Evolutionary conservation across 208 protist species (phyloP).

Genomic region (Naegleria fowleri): DNA sequence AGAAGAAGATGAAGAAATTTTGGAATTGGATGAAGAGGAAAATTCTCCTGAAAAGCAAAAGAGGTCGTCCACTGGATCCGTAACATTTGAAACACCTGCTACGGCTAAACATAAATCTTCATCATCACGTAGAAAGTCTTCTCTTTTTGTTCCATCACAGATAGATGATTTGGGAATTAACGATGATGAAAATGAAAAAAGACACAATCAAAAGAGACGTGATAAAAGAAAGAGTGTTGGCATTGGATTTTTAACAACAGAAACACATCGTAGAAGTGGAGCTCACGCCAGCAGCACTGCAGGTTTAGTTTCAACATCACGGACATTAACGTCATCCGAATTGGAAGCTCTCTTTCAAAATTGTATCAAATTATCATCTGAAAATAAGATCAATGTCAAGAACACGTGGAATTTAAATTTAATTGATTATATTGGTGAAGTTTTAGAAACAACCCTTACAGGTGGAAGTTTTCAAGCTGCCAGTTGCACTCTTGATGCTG

Average conservation of each 20-base stretch:
- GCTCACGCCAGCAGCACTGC: too few species aligned
- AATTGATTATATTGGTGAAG: constrained; percentile 65
- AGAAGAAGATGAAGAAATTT: neutral
- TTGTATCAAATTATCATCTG: constrained; percentile 53
- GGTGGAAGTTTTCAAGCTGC: constrained; percentile 56
- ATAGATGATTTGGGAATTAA: neutral
- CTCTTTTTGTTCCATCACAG: neutral
- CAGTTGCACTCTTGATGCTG: constrained; percentile 58
- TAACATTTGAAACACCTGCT: neutral
- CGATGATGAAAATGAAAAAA: neutral
- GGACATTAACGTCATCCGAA: constrained; percentile 17
- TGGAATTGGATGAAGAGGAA: neutral
- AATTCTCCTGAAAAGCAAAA: neutral
- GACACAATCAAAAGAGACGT: neutral
- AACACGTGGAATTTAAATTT: constrained; percentile 66
- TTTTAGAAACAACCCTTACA: constrained; percentile 41
- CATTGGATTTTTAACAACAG: neutral
- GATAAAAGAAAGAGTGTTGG: neutral
- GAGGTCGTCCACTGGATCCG: neutral
- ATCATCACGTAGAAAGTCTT: neutral
- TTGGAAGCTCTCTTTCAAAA: constrained; percentile 48
- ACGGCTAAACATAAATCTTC: neutral
- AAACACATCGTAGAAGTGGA: neutral
- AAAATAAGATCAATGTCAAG: constrained; percentile 69
- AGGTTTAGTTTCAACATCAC: neutral